These are phyloP conservation scores for Nakaseomyces sp. DNA, from an alignment of 1,139 yeast genomes.

Conservation along the genomic window DNA sequence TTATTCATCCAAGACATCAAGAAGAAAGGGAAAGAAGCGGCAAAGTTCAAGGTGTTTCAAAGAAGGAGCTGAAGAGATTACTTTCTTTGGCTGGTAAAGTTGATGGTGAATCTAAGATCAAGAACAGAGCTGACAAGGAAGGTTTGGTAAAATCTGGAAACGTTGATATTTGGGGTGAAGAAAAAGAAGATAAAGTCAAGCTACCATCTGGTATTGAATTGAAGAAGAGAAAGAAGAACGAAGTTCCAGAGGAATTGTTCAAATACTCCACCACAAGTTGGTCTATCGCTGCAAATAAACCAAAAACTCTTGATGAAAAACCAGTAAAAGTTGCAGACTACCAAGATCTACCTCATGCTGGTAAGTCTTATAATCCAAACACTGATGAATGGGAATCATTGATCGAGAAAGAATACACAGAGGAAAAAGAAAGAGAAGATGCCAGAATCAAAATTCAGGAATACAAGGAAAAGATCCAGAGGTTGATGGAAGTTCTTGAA, in stretches of 20 bases:
- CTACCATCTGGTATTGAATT: conserved; percentile 28
- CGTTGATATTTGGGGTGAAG: conserved; percentile 62
- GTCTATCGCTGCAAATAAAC: conserved; percentile 46
- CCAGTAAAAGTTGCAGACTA: conserved; percentile 46
- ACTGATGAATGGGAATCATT: conserved; percentile 73
- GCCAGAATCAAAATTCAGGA: conserved; percentile 51
- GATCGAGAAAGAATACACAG: conserved; percentile 55
- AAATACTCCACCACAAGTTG: conserved; percentile 39
- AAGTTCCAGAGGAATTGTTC: conserved; percentile 36
- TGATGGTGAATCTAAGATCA: conserved; percentile 44
- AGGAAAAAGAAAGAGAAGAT: conserved; percentile 61
- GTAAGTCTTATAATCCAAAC: conserved; percentile 90
- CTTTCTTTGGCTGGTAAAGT: conserved; percentile 74
- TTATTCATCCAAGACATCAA: conserved; percentile 34
- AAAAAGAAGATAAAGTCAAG: conserved; percentile 14
- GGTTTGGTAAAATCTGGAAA: conserved; percentile 48
- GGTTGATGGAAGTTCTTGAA: conserved; percentile 52
- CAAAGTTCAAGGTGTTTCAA: conserved; percentile 55
- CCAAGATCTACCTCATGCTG: conserved; percentile 61
- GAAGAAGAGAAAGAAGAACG: conserved; percentile 18
- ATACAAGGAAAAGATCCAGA: conserved; percentile 55
- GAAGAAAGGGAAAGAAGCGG: conserved; percentile 33
- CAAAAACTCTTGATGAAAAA: conserved; percentile 46
- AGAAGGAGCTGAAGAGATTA: conserved; percentile 57
- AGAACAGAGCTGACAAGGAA: conserved; percentile 49